Evolutionary conservation across 345 rosid species (phyloP), one percentile per base, ranked within the genome.

Genomic region (Chamaenerion angustifolium): DNA sequence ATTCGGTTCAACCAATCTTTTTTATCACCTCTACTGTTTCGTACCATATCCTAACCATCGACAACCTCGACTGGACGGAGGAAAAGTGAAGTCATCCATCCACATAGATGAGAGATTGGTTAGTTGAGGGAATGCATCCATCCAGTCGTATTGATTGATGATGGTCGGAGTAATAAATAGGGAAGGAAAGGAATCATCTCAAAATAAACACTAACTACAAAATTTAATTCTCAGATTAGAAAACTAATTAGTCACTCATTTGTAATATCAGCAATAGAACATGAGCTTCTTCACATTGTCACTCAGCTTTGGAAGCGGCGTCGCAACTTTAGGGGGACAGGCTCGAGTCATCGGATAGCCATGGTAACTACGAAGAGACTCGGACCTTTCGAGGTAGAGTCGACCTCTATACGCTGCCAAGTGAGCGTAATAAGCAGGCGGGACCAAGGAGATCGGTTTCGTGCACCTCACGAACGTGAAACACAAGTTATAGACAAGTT

Each of bases 361-460:
- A 6, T 11, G 17, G 68, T 56, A 64, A 52, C 75, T 69, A 3
- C 37, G 37, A 7, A 31, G 7, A 4, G 71, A 54, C 48, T 83
- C 92, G 0, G 92, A 74, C 46, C 96, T 69, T 49, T 92, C 95
- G 2, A 92, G 81, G 77, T 92, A 86, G 3, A 92, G 83, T 21
- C 95, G 74, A 52, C 96, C 98, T 61, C 98, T 75, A 46, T 90
- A 90, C 7, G 98, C 96, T 27, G 95, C 98, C 59, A 90, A 64
- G 67, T 90, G 98, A 31, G 96, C 98, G 11, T 90, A 86, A 68
- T 86, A 90, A 40, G 78, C 96, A 1, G 98, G 95, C 0, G 98
- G 98, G 45, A 90, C 98, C 49, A 86, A 56, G 0, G 98, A 92
- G 31, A 92, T 61, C n/a, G 96, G 96, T 69, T 90, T 86, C 37